Evolutionary conservation across 257 asterid genomes (phyloP).

Genomic region (Nicotiana obtusifolia): DNA sequence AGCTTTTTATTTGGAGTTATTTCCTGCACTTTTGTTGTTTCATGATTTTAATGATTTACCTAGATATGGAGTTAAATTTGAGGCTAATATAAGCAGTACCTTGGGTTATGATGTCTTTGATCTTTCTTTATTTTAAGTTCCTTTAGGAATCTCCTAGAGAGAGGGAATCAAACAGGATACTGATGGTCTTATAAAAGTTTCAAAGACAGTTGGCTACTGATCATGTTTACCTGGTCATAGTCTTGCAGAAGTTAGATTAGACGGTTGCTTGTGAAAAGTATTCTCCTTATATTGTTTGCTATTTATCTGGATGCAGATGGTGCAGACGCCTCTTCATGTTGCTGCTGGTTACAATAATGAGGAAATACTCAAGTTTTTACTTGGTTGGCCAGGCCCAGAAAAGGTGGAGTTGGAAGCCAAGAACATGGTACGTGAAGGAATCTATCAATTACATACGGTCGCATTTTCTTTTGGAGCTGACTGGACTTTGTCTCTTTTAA

Average conservation of each 20-base stretch:
- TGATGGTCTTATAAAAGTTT: not conserved
- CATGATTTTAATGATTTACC: not conserved
- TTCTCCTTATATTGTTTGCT: not conserved
- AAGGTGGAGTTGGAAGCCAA: conserved; percentile 81
- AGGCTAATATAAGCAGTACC: not conserved
- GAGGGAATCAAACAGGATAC: not conserved
- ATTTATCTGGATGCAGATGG: conserved; percentile 55
- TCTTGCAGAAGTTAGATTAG: not conserved
- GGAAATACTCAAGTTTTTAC: conserved; percentile 69
- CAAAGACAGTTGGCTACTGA: not conserved
- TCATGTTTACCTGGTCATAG: not conserved
- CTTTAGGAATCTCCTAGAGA: not conserved
- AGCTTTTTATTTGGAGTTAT: not conserved
- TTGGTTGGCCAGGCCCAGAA: conserved; percentile 72
- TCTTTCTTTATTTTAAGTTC: not conserved
- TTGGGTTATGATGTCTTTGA: not conserved
- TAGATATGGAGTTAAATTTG: not conserved
- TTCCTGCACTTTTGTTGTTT: not conserved
- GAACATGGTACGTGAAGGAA: conserved; percentile 60
- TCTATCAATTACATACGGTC: not conserved
- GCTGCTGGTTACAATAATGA: conserved; percentile 85
- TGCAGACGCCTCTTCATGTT: conserved; percentile 94
- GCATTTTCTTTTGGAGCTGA: not conserved
- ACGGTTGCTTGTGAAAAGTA: conserved; percentile 3
- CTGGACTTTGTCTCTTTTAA: not conserved